Evolutionary conservation across 2,329 filamentous ascomycete species (phyloP).

Genomic region (Drechslera avenae): DNA sequence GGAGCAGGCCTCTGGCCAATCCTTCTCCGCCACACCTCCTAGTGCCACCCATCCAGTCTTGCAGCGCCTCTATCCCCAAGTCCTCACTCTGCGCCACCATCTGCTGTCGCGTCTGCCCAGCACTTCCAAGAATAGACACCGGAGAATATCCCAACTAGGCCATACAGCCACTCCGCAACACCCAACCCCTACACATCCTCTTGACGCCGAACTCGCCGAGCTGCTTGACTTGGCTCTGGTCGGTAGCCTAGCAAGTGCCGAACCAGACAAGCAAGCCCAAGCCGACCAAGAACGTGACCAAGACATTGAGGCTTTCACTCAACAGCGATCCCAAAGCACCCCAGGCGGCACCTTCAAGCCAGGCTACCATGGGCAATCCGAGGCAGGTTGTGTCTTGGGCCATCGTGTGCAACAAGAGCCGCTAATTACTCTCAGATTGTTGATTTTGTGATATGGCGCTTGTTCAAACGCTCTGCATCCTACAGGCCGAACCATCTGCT

Average conservation of each 20-base stretch:
- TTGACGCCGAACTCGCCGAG: slow-evolving; percentile 52
- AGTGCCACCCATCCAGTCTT: slow-evolving; percentile 66
- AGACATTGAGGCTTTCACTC: slow-evolving; percentile 54
- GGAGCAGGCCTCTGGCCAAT: slow-evolving; percentile 35
- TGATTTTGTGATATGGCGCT: slow-evolving; percentile 67
- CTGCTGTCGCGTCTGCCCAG: slow-evolving; percentile 68
- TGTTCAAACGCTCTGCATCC: slow-evolving; percentile 67
- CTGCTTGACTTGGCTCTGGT: slow-evolving; percentile 75
- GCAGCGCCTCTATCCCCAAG: slow-evolving; percentile 67
- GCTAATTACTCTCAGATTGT: slow-evolving; percentile 50
- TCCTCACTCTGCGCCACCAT: slow-evolving; percentile 72
- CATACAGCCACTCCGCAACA: slow-evolving; percentile 13
- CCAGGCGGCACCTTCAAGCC: slow-evolving; percentile 37
- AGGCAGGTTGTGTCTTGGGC: slow-evolving; percentile 46
- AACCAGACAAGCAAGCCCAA: slow-evolving; percentile 54
- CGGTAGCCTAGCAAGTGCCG: slow-evolving; percentile 54
- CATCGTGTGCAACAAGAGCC: neutral
- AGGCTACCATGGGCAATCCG: slow-evolving; percentile 47
- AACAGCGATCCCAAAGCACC: slow-evolving; percentile 48
- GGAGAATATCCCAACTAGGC: slow-evolving; percentile 51
- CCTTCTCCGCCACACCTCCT: slow-evolving; percentile 38
- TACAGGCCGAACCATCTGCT: slow-evolving; percentile 73
- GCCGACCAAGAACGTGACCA: slow-evolving; percentile 41
- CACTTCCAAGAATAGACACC: slow-evolving; percentile 63
- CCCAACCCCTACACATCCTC: slow-evolving; percentile 47